Evolutionary conservation across 1,284 basidiomycete species (phyloP).

Genomic region (Tilletiaria anomala): DNA sequence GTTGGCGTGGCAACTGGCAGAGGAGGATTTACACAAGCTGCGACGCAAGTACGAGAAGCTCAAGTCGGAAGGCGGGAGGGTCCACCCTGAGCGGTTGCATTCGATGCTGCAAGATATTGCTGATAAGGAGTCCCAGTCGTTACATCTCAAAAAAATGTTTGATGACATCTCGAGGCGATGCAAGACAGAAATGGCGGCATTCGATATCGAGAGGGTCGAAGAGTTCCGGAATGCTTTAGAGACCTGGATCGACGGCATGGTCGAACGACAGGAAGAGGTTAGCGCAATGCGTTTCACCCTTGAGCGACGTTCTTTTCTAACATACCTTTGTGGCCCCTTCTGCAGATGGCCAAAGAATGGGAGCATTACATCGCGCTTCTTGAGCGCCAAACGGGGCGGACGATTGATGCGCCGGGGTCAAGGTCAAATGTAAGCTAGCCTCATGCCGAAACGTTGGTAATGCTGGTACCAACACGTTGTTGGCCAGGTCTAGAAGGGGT

Average conservation of each 20-base stretch:
- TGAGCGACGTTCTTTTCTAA: too few relatives aligned
- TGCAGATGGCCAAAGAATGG: background rate
- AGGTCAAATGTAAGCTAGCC: too few relatives aligned
- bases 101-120: constrained; percentile 12
- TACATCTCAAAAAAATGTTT: constrained; percentile 56
- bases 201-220: constrained; percentile 80
- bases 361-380: background rate
- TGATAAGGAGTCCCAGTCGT: constrained; percentile 14
- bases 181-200: constrained; percentile 79
- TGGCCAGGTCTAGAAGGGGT: too few relatives aligned
- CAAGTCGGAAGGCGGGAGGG: constrained; percentile 55
- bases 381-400: background rate
- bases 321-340: too few relatives aligned
- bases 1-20: constrained; percentile 61
- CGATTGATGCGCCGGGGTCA: too few relatives aligned
- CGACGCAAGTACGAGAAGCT: constrained; percentile 66
- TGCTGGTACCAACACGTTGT: too few relatives aligned
- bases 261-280: constrained; percentile 66
- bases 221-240: constrained; percentile 69
- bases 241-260: constrained; percentile 66
- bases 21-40: constrained; percentile 58
- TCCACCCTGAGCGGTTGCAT: constrained; percentile 15
- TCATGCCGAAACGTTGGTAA: too few relatives aligned
- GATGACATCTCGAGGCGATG: constrained; percentile 72
- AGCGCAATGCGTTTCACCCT: too few relatives aligned